Evolutionary conservation across 305 asterid species (phyloP), one percentile per base, ranked within the genome.

Genomic region (Coffea humblotiana): DNA sequence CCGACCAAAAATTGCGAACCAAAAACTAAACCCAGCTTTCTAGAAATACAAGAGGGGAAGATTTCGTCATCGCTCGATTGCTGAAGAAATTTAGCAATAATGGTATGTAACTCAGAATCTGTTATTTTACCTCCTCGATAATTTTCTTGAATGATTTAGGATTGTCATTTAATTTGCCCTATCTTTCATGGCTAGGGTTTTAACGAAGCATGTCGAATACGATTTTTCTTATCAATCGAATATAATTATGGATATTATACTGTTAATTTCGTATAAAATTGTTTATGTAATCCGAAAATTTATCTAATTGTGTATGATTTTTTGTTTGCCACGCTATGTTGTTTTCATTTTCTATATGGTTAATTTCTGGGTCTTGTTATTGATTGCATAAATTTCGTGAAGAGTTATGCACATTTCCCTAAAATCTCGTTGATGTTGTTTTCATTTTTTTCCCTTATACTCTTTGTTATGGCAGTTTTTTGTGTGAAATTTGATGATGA

Each of bases 181-280:
- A 32, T 43, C 16, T 68, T 77, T 64, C 72, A 21, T 67, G 0
- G 65, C 23, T 79, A 72, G 78, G 82, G 82, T 23, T 79, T 58
- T 49, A 18, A 18, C 27, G 74, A 69, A 15, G 0, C 21, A 23
- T 6, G 47, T 27, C 16, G 8, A 18, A 9, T 25, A 54, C 29
- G 52, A 72, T 45, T 48, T 47, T 52, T 8, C 27, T 74, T 63
- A 4, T 23, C 8, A 18, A 56, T 60, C 18, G 23, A 4, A 78
- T 16, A 12, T 54, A 70, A 35, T 56, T 70, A 48, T 3, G 76
- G 54, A 4, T 0, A 6, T 71, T 6, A 16, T 7, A 7, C 7
- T 78, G 6, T 65, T 32, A 47, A 21, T 0, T 68, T 65, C 10
- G 12, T 2, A 58, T 12, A 6, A 2, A 4, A 77, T 25, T 18